phyloP scores from a whole-genome alignment of 768 basidiomycete genomes.

The Dictyophora rubrovolvata region DNA sequence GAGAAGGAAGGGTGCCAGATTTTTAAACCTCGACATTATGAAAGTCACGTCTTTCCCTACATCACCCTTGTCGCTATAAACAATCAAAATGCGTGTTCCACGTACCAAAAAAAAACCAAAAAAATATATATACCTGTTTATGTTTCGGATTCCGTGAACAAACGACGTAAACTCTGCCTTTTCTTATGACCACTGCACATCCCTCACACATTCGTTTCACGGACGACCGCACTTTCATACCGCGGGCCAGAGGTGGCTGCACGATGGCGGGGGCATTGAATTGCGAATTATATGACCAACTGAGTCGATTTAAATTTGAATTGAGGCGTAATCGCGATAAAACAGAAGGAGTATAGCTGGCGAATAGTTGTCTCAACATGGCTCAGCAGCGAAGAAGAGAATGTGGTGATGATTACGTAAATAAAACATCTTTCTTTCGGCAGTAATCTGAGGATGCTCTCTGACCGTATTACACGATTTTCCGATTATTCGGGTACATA shows the following conservation, averaged over 20 bases:
- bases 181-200: conserved; percentile 78
- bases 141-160: too few species aligned
- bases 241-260: conserved; percentile 37
- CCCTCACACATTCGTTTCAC: conserved; percentile 94
- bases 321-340: conserved; percentile 31
- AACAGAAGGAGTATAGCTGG: conserved; percentile 21
- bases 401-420: background rate
- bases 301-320: conserved; percentile 11
- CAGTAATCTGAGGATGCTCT: too few species aligned
- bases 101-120: too few species aligned
- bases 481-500: background rate
- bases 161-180: conserved; percentile 60
- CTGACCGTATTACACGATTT: too few species aligned
- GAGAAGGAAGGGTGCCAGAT: conserved; percentile 13
- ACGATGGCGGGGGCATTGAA: conserved; percentile 8
- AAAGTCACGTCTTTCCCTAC: too few species aligned
- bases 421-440: background rate
- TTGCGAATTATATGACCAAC: conserved; percentile 1
- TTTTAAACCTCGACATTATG: too few species aligned
- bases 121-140: too few species aligned
- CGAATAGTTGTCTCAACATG: conserved; percentile 61
- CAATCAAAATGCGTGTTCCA: too few species aligned
- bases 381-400: conserved; percentile 9
- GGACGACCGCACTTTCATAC: conserved; percentile 94
- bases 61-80: too few species aligned